Evolutionary conservation across 2,329 filamentous ascomycete species (phyloP).

Genomic region (Ophiosphaerella korrae): DNA sequence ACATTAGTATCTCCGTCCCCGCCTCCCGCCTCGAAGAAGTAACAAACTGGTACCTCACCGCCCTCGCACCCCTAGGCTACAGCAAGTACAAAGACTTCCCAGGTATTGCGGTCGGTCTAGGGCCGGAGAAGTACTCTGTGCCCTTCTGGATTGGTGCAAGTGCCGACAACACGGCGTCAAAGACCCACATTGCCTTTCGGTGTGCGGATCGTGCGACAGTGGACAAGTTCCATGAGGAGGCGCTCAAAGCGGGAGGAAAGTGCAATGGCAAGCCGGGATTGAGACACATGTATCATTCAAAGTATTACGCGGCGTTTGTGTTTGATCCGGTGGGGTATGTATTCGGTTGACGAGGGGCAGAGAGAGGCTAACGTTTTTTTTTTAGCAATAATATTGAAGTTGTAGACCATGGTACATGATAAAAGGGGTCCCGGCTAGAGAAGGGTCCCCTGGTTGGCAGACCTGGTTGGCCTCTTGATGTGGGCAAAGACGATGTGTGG

Average conservation of each 20-base stretch:
- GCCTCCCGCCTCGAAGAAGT: slow-evolving; percentile 21
- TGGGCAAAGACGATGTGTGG: too few relatives aligned
- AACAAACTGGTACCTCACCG: slow-evolving; percentile 27
- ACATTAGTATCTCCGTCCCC: slow-evolving; percentile 27
- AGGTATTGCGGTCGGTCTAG: slow-evolving; percentile 19
- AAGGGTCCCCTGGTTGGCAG: too few relatives aligned
- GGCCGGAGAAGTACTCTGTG: slow-evolving; percentile 10
- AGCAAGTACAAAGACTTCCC: slow-evolving; percentile 27
- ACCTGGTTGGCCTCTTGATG: too few relatives aligned
- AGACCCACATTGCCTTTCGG: slow-evolving; percentile 27
- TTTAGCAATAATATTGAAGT: slow-evolving; percentile 30
- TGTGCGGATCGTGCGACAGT: slow-evolving; percentile 19
- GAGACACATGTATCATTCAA: slow-evolving; percentile 28
- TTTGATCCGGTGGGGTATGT: slow-evolving; percentile 34
- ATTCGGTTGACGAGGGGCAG: neutral
- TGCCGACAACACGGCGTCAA: slow-evolving; percentile 5
- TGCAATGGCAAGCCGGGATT: slow-evolving; percentile 32
- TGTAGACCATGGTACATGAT: slow-evolving; percentile 17
- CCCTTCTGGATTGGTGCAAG: slow-evolving; percentile 24
- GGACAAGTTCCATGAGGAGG: slow-evolving; percentile 28
- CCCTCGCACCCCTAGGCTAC: slow-evolving; percentile 35
- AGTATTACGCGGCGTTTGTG: slow-evolving; percentile 37
- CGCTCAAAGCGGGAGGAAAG: slow-evolving; percentile 30
- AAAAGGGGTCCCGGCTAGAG: neutral
- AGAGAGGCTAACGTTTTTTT: neutral